Evolutionary conservation across 2,329 filamentous ascomycete genomes (phyloP), one percentile per base, ranked within the genome.

Genomic region (Ambrosiella xylebori): DNA sequence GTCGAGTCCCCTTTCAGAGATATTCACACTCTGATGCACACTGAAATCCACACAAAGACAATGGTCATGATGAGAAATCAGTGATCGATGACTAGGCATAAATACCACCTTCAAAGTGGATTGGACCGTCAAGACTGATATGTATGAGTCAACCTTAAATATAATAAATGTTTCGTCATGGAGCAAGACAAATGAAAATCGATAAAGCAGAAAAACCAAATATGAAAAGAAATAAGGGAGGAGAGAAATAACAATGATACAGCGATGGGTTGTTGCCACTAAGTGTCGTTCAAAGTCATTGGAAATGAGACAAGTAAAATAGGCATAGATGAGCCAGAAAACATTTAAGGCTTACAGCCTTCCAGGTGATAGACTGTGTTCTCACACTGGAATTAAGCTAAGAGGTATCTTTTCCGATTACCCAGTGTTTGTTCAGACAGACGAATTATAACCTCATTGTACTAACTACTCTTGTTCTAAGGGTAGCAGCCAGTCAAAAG

Each of bases 221-320:
- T 15, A 47, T 47, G 44, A 47, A 47, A 58, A 57, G 62, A 54
- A 53, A 59, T 47, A 61, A 62, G 44, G 58, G 58, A 54, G 61
- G 58, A 41, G 45, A 61, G 61, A 61, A 39, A 36, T 50, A 39
- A 47, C n/a, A 47, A 47, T 47, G 44, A 12, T 47, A 56, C 50
- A 61, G 60, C 61, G 39, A 37, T 36, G 19, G 3, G 37, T 15
- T 51, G 9, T 36, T 51, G 19, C 19, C 15, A 51, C 8, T 9
- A 15, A 47, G 7, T 17, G 6, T 47, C 13, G n/a, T 11, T 15
- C 17, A 12, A 19, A 11, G 19, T 2, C 47, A 51, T 17, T 17
- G 6, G 12, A 11, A 9, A 51, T 35, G 47, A 51, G 4, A 36
- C 5, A 11, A 1, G 19, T 8, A 51, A 8, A 11, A 51, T 27